A percentile compares a stretch with the other conserved stretches of the same genome.
Evolutionary conservation across 495 filamentous ascomycete genomes (phyloP).

Genomic region (Gamarada debralockiae): DNA sequence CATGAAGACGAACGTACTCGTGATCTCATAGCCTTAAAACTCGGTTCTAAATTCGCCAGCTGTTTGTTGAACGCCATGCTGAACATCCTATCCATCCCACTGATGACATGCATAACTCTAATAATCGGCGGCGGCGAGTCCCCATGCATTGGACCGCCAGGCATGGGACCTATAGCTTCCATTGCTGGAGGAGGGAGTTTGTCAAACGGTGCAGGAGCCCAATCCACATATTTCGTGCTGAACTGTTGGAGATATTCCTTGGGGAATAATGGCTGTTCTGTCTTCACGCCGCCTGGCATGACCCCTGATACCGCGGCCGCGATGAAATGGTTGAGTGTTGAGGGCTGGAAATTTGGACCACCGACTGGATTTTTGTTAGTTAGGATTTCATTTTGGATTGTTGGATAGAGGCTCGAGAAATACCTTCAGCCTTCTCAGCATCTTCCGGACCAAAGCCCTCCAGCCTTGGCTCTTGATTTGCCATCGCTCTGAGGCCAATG

Average conservation of each 20-base stretch:
- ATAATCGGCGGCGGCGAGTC: conserved; percentile 8
- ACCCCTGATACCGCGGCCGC: not conserved
- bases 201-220: conserved; percentile 15
- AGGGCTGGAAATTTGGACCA: not conserved
- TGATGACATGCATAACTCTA: conserved; percentile 4
- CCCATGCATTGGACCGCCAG: conserved; percentile 1
- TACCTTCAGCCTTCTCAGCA: not conserved
- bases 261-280: conserved; percentile 6
- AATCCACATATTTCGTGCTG: conserved; percentile 4
- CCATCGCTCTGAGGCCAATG: no score
- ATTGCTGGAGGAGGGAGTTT: not conserved
- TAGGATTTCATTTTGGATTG: not conserved
- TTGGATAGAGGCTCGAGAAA: not conserved
- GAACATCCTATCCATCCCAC: conserved; percentile 5
- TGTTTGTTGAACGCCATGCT: not conserved
- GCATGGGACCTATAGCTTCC: not conserved
- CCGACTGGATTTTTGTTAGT: not conserved
- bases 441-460: not conserved
- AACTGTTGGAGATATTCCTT: conserved; percentile 1
- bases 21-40: conserved; percentile 6
- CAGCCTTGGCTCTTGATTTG: not conserved
- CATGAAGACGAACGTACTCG: not conserved
- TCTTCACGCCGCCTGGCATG: conserved; percentile 5
- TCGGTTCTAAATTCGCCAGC: conserved; percentile 4
- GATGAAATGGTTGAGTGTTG: conserved; percentile 7